Evolutionary conservation across 148 eudicot species (phyloP).

Genomic region (Beta vulgaris): DNA sequence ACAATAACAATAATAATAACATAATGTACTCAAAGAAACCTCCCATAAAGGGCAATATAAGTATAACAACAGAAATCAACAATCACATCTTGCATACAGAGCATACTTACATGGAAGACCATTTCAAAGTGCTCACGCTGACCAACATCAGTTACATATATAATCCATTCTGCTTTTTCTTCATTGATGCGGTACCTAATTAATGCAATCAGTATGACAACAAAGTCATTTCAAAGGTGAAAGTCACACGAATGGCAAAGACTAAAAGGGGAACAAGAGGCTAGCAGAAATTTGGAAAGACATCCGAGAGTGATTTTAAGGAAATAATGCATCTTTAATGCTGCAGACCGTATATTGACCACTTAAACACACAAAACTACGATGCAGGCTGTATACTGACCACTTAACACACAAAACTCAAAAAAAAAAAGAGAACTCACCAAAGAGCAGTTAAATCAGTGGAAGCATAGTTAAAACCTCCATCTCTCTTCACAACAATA

Average conservation of each 20-base stretch:
- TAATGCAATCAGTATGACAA: background rate
- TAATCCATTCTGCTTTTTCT: conserved; percentile 91
- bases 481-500: conserved; percentile 90
- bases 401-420: background rate
- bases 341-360: background rate
- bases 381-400: background rate
- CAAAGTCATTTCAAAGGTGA: conserved; percentile 14
- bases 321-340: background rate
- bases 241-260: background rate
- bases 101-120: conserved; percentile 63
- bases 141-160: conserved; percentile 86
- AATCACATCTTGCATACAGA: background rate
- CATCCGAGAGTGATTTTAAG: background rate
- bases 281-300: background rate
- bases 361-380: conserved; percentile 46
- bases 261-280: background rate
- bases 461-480: conserved; percentile 94
- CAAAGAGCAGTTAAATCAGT: conserved; percentile 93
- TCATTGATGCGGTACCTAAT: conserved; percentile 84
- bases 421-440: conserved; percentile 58
- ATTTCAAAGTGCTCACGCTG: conserved; percentile 89
- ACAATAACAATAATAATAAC: background rate
- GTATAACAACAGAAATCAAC: conserved; percentile 10
- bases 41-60: background rate
- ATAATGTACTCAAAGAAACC: background rate